A percentile compares a stretch with the other conserved stretches of the same genome.
These are phyloP conservation scores for Allium cepa DNA, from an alignment of 106 monocot genomes.

Conservation along the genomic window DNA sequence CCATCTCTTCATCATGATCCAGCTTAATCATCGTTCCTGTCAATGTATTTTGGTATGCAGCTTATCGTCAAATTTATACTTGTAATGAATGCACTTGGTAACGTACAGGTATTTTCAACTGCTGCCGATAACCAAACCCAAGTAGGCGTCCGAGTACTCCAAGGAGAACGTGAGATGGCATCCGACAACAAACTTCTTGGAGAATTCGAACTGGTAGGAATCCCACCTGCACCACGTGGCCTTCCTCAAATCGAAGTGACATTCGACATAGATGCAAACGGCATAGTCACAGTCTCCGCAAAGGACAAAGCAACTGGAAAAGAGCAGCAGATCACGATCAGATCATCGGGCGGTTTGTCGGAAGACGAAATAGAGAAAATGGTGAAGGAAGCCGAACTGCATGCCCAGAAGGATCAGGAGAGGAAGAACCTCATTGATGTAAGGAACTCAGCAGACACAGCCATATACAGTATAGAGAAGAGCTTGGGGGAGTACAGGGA, in stretches of 20 bases:
- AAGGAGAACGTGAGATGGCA: conserved; percentile 24
- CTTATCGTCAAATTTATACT: no score
- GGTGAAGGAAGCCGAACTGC: conserved; percentile 25
- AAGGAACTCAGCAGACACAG: conserved; percentile 16
- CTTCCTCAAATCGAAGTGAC: conserved; percentile 24
- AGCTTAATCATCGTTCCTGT: no score
- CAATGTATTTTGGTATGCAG: no score
- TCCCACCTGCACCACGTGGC: conserved; percentile 24
- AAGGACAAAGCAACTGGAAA: conserved; percentile 24
- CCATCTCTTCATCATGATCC: no score
- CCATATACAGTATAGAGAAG: conserved; percentile 26
- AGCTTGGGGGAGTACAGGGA: conserved; percentile 20
- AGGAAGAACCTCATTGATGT: conserved; percentile 22
- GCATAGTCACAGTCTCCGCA: conserved; percentile 20
- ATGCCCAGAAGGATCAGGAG: conserved; percentile 22
- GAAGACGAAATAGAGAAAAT: conserved; percentile 24
- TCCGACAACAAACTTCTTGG: conserved; percentile 21
- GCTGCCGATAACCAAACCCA: conserved; percentile 26
- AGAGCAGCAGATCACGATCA: conserved; percentile 23
- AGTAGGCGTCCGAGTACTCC: conserved; percentile 18
- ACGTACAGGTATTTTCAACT: conserved; percentile 17
- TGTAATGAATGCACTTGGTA: not conserved
- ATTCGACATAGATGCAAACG: conserved; percentile 24
- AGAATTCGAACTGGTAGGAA: conserved; percentile 21
- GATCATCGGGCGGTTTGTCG: conserved; percentile 19